These are phyloP conservation scores for Drosera capensis DNA, from an alignment of 148 eudicot genomes.

Conservation along the genomic window DNA sequence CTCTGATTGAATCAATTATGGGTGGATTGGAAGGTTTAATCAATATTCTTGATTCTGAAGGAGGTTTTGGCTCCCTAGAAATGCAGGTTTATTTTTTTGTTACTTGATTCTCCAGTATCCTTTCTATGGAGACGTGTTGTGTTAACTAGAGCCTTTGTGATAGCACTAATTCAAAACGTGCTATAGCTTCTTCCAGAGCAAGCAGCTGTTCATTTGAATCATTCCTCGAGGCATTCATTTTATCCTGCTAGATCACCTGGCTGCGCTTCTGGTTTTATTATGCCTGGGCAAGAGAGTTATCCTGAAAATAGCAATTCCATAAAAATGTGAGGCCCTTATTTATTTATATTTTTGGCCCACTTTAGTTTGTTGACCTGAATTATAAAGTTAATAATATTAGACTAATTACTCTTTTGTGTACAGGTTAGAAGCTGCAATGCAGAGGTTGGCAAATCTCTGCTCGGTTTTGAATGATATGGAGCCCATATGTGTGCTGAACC, in stretches of 20 bases:
- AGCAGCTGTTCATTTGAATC: slow-evolving; percentile 80
- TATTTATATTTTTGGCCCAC: too few species aligned
- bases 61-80: slow-evolving; percentile 97
- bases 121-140: not conserved
- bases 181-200: slow-evolving; percentile 95
- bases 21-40: slow-evolving; percentile 97
- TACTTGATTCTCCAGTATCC: slow-evolving; percentile 5
- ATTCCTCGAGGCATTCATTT: slow-evolving; percentile 48
- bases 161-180: slow-evolving; percentile 3
- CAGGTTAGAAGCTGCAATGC: slow-evolving; percentile 99
- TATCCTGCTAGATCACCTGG: slow-evolving; percentile 64
- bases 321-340: slow-evolving; percentile 63
- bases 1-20: slow-evolving; percentile 93
- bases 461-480: slow-evolving; percentile 98
- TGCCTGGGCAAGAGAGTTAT: slow-evolving; percentile 93
- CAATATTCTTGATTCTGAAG: slow-evolving; percentile 94
- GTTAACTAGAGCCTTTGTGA: slow-evolving; percentile 2
- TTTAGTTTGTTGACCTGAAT: too few species aligned
- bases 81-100: too few species aligned
- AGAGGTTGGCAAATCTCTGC: slow-evolving; percentile 96
- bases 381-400: too few species aligned
- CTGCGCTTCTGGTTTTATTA: slow-evolving; percentile 51
- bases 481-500: slow-evolving; percentile 95
- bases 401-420: slow-evolving; percentile 10
- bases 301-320: slow-evolving; percentile 76